Conservation (phyloP, 768 basidiomycete genomes). For the Mycena metata region DNA sequence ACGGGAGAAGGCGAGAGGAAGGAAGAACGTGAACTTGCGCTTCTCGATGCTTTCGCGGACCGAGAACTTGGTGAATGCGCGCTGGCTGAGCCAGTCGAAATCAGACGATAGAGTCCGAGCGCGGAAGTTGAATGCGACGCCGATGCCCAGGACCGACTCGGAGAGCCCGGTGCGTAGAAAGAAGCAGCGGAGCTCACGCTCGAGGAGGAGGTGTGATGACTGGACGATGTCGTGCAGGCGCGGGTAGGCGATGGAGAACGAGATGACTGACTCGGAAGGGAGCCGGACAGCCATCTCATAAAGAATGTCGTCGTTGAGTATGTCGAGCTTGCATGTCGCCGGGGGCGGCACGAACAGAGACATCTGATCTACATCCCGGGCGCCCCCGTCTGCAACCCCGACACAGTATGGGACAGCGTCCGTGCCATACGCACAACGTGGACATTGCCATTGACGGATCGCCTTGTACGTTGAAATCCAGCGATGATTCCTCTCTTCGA, state of each 20-base stretch:
- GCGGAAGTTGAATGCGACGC: slow-evolving; percentile 49
- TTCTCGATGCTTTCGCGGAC: slow-evolving; percentile 58
- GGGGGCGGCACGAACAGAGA: slow-evolving; percentile 40
- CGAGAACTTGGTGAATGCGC: slow-evolving; percentile 53
- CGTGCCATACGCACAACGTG: slow-evolving; percentile 54
- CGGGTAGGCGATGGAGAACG: slow-evolving; percentile 55
- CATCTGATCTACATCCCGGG: slow-evolving; percentile 11
- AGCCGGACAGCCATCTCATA: slow-evolving; percentile 49
- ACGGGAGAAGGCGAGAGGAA: slow-evolving; percentile 59
- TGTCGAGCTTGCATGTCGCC: slow-evolving; percentile 49
- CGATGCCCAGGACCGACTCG: slow-evolving; percentile 57
- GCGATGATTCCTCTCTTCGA: slow-evolving; percentile 32
- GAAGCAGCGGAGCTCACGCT: slow-evolving; percentile 60
- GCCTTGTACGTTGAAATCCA: slow-evolving; percentile 32
- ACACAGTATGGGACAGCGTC: slow-evolving; percentile 41
- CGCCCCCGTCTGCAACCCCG: background rate
- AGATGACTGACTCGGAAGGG: slow-evolving; percentile 55
- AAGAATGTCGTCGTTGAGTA: slow-evolving; percentile 56
- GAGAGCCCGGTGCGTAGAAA: slow-evolving; percentile 56
- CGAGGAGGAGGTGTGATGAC: slow-evolving; percentile 52
- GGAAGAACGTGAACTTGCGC: slow-evolving; percentile 55
- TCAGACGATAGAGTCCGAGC: slow-evolving; percentile 55
- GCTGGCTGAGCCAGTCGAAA: slow-evolving; percentile 62
- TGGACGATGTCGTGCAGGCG: slow-evolving; percentile 53
- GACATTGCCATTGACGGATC: slow-evolving; percentile 35